Evolutionary conservation across 495 filamentous ascomycete genomes (phyloP).

Genomic region (Neurospora sublineolata): DNA sequence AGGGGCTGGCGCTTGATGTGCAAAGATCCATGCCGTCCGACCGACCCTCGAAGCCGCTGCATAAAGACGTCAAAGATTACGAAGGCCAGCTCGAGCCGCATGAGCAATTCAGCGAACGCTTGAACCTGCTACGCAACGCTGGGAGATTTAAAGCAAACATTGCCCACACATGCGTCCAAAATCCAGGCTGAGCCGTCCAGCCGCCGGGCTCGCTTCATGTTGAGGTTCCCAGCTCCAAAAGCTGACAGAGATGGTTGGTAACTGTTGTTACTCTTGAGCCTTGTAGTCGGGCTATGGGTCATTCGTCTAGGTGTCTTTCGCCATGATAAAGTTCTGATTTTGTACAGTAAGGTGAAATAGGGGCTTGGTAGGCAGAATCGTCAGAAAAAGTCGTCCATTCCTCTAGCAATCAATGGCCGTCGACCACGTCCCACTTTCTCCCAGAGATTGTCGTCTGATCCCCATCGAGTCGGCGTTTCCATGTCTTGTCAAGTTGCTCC

Average conservation of each 20-base stretch:
- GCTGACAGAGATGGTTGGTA: neutral
- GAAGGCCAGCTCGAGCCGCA: neutral
- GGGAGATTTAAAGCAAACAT: neutral
- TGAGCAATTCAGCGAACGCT: neutral
- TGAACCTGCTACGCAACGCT: neutral
- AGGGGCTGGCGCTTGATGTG: neutral
- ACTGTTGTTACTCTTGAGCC: neutral
- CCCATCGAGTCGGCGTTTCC: neutral
- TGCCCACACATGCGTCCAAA: neutral
- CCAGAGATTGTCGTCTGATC: neutral
- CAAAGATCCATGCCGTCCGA: neutral
- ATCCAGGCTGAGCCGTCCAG: neutral
- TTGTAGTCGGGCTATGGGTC: neutral
- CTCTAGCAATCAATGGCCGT: neutral
- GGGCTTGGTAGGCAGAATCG: neutral
- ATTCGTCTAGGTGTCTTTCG: neutral
- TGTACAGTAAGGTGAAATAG: neutral
- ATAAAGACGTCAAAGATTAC: neutral
- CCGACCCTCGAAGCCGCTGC: neutral
- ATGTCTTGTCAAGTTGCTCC: neutral
- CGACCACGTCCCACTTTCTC: neutral
- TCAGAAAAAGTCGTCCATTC: neutral
- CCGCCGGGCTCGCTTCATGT: neutral
- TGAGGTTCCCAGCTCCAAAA: neutral
- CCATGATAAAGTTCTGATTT: neutral